phyloP scores from a whole-genome alignment of 768 basidiomycete genomes.

The Psilocybe cubensis region DNA sequence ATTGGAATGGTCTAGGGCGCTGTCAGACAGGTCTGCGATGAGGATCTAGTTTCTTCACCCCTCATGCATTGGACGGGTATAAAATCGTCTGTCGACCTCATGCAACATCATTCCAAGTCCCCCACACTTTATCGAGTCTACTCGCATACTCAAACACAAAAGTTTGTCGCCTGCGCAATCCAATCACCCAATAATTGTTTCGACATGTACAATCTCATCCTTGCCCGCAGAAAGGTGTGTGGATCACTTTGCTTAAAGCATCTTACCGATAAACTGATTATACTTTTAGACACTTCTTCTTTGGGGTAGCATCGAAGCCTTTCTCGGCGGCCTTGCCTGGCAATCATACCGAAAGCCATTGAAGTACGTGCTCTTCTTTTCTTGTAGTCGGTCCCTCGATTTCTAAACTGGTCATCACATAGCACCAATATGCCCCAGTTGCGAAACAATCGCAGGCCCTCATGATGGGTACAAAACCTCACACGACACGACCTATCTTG shows the following conservation, averaged over 20 bases:
- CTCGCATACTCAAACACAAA: neutral
- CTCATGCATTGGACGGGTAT: neutral
- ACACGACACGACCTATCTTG: neutral
- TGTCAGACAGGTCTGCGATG: neutral
- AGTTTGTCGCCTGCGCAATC: neutral
- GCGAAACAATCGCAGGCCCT: neutral
- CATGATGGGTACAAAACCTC: neutral
- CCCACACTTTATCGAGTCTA: neutral
- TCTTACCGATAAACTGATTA: neutral
- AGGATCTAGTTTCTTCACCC: slow-evolving; percentile 4
- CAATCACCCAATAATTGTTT: neutral
- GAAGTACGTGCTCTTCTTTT: slow-evolving; percentile 18
- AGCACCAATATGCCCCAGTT: slow-evolving; percentile 3
- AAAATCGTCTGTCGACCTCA: neutral
- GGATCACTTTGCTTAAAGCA: neutral
- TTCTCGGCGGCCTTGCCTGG: slow-evolving; percentile 31
- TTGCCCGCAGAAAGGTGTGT: slow-evolving; percentile 31
- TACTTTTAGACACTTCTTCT: slow-evolving; percentile 34
- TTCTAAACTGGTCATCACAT: neutral
- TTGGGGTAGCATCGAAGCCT: slow-evolving; percentile 37
- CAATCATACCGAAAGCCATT: slow-evolving; percentile 29
- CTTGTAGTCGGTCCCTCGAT: neutral
- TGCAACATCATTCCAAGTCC: neutral
- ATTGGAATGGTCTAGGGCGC: neutral
- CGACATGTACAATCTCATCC: slow-evolving; percentile 15